A percentile compares a stretch with the other conserved stretches of the same genome.
Evolutionary conservation across 2,329 filamentous ascomycete genomes (phyloP).

Genomic region (Intubia oerlemansii): DNA sequence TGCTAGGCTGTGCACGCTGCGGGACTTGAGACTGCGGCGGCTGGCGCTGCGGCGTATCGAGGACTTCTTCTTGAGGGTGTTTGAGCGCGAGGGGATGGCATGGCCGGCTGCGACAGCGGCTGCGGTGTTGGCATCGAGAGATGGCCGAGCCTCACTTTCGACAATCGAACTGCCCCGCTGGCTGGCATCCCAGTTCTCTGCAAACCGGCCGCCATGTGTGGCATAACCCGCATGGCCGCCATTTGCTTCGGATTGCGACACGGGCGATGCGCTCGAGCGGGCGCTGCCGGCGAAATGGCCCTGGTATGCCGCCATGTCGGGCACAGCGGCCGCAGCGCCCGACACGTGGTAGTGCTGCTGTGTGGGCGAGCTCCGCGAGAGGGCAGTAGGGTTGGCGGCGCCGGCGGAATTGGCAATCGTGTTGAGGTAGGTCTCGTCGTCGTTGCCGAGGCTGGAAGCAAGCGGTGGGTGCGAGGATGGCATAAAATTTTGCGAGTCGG

Average conservation of each 20-base stretch:
- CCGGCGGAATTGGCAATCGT: too few relatives aligned
- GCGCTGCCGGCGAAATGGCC: slow-evolving; percentile 3
- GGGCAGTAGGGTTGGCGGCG: too few relatives aligned
- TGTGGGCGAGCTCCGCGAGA: too few relatives aligned
- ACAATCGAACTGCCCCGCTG: slow-evolving; percentile 44
- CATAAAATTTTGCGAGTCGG: slow-evolving; percentile 6
- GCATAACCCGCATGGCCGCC: too few relatives aligned
- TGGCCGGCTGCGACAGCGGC: too few relatives aligned
- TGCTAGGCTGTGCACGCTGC: slow-evolving; percentile 64
- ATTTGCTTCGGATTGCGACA: too few relatives aligned
- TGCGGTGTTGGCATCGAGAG: too few relatives aligned
- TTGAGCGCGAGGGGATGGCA: slow-evolving; percentile 28
- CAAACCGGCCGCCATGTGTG: slow-evolving; percentile 28
- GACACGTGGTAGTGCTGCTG: slow-evolving; percentile 7
- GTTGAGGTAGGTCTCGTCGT: slow-evolving; percentile 16
- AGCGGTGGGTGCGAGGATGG: slow-evolving; percentile 7
- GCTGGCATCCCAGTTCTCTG: slow-evolving; percentile 50
- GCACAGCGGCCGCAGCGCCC: background rate
- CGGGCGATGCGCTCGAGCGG: too few relatives aligned
- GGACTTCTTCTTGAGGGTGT: slow-evolving; percentile 75
- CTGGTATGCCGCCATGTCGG: slow-evolving; percentile 7
- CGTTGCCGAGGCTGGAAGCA: slow-evolving; percentile 7
- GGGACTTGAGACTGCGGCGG: slow-evolving; percentile 61
- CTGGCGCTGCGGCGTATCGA: slow-evolving; percentile 67
- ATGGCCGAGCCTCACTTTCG: too few relatives aligned